phyloP scores from a whole-genome alignment of 208 protist species.

The Porcisia hertigi region DNA sequence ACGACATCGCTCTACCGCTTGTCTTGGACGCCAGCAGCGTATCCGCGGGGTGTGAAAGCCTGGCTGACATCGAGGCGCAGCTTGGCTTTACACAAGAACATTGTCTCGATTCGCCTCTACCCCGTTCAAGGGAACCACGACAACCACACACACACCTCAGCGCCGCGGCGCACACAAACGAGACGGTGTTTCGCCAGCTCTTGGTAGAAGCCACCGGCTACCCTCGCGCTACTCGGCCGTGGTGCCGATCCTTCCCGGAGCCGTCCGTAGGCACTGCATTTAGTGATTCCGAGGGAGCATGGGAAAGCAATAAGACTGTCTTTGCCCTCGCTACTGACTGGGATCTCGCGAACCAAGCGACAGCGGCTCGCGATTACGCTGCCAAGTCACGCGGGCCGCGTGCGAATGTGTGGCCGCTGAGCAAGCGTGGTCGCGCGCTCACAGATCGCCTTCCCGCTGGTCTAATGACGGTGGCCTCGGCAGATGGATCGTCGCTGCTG shows the following conservation, averaged over 20 bases:
- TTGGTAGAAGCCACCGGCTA: constrained; percentile 30
- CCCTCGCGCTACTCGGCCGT: constrained; percentile 38
- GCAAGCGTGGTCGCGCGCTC: constrained; percentile 59
- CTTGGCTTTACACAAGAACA: constrained; percentile 7
- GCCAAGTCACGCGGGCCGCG: constrained; percentile 38
- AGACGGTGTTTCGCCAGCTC: constrained; percentile 38
- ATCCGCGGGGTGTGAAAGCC: constrained; percentile 14
- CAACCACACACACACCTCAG: background rate
- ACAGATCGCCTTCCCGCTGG: constrained; percentile 71
- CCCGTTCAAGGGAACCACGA: background rate
- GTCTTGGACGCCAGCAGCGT: constrained; percentile 6
- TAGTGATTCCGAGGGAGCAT: background rate
- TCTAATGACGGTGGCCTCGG: constrained; percentile 40
- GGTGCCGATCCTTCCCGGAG: constrained; percentile 65
- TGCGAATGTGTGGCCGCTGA: constrained; percentile 52
- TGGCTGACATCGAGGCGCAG: constrained; percentile 17
- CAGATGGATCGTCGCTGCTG: constrained; percentile 19
- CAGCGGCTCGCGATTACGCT: constrained; percentile 34
- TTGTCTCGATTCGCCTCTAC: background rate
- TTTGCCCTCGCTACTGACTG: constrained; percentile 36
- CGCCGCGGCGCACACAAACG: background rate
- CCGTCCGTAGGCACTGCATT: constrained; percentile 10
- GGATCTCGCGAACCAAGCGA: constrained; percentile 34
- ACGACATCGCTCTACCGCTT: constrained; percentile 24
- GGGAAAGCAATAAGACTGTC: background rate